phyloP scores from a whole-genome alignment of 1,284 basidiomycete species.

The Meira nashicola region DNA sequence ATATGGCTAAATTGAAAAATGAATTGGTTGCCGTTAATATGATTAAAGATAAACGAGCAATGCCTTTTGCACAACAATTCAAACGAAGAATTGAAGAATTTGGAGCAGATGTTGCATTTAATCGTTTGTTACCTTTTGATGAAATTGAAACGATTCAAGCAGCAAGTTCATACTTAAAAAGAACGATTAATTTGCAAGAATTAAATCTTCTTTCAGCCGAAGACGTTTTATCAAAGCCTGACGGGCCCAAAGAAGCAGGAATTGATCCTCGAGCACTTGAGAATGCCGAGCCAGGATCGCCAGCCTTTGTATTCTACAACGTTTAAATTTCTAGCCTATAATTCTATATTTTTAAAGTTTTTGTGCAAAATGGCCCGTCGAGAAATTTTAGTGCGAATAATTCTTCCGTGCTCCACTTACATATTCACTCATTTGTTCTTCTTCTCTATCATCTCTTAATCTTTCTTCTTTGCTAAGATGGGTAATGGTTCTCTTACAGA shows the following conservation, averaged over 20 bases:
- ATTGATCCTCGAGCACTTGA: neutral
- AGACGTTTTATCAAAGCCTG: constrained; percentile 57
- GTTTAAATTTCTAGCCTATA: neutral
- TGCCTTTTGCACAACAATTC: constrained; percentile 90
- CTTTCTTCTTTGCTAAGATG: neutral
- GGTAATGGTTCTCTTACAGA: neutral
- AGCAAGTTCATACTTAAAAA: constrained; percentile 66
- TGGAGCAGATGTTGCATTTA: constrained; percentile 75
- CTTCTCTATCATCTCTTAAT: neutral
- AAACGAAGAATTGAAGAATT: constrained; percentile 84
- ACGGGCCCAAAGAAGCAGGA: neutral
- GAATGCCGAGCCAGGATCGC: constrained; percentile 8
- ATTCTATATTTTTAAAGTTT: no score
- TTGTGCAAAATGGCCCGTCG: no score
- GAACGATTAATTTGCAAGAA: constrained; percentile 70
- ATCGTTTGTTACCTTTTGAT: constrained; percentile 79
- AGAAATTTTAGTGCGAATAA: no score
- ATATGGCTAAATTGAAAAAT: constrained; percentile 75
- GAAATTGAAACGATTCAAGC: constrained; percentile 69
- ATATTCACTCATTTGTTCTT: no score
- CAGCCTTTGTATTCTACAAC: constrained; percentile 5
- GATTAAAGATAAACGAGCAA: constrained; percentile 90
- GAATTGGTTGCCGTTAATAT: constrained; percentile 69
- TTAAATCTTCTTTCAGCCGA: constrained; percentile 69
- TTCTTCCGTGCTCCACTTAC: no score